Percentiles rank a stretch among this genome's conserved stretches.
Evolutionary conservation across 202 grass and related monocot species (phyloP).

Genomic region (Bolboschoenoplectus hybrid): DNA sequence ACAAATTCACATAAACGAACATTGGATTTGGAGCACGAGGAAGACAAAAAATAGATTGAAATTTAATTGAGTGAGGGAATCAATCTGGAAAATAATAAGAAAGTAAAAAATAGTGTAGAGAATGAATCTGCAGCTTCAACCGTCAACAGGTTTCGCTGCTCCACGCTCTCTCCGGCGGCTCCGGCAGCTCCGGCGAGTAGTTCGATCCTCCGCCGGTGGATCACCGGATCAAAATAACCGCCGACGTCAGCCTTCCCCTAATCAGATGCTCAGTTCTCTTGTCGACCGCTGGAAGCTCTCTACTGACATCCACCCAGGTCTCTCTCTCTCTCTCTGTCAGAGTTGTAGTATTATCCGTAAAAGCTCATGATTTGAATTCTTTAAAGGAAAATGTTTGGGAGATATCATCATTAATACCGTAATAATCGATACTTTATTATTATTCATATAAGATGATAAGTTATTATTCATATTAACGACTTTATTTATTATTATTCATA

Average conservation of each 20-base stretch:
- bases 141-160: slow-evolving; percentile 11
- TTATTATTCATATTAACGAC: too few species aligned
- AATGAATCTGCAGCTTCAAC: slow-evolving; percentile 32
- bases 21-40: background rate
- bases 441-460: too few species aligned
- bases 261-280: slow-evolving; percentile 35
- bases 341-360: slow-evolving; percentile 20
- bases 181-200: slow-evolving; percentile 16
- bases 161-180: background rate
- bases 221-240: slow-evolving; percentile 34
- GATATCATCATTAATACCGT: too few species aligned
- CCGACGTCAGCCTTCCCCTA: slow-evolving; percentile 31
- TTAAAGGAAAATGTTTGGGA: too few species aligned
- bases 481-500: too few species aligned
- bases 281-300: slow-evolving; percentile 63
- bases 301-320: slow-evolving; percentile 61
- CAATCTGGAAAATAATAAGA: background rate
- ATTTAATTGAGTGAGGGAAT: background rate
- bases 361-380: background rate
- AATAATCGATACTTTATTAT: too few species aligned
- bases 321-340: slow-evolving; percentile 22
- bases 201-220: slow-evolving; percentile 33
- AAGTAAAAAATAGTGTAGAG: background rate
- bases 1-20: background rate
- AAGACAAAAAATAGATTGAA: background rate